Evolutionary conservation across 805 yeast species (phyloP).

Genomic region (Schizosaccharomyces lindneri): DNA sequence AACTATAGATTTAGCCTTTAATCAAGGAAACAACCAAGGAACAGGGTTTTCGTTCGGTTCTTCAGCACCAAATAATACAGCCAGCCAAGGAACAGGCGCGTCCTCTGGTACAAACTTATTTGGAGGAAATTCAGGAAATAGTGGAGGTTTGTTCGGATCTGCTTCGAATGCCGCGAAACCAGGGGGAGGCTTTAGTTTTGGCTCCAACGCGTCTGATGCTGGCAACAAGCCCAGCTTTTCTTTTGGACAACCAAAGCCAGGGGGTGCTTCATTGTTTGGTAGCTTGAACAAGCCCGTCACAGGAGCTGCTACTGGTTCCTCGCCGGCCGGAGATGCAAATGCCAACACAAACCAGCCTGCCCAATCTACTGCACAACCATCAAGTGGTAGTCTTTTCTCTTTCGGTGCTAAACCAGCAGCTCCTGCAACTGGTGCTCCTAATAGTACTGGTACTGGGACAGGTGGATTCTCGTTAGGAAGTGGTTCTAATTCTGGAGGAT

Average conservation of each 20-base stretch:
- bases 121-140: not conserved
- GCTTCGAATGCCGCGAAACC: too few species aligned
- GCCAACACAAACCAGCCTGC: not conserved
- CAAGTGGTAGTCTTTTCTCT: not conserved
- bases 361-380: not conserved
- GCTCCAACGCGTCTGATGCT: too few species aligned
- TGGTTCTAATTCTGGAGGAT: not conserved
- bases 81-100: not conserved
- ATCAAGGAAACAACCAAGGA: not conserved
- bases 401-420: not conserved
- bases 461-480: too few species aligned
- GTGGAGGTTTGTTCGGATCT: not conserved
- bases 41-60: not conserved
- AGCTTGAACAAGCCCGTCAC: not conserved
- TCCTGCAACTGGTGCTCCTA: not conserved
- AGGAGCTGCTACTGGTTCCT: not conserved
- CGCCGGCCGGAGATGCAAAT: not conserved
- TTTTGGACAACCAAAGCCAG: not conserved
- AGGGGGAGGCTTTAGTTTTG: too few species aligned
- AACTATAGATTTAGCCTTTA: not conserved
- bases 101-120: not conserved
- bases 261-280: not conserved
- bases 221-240: not conserved
- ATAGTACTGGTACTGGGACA: not conserved
- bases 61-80: not conserved